Evolutionary conservation across 768 basidiomycete genomes (phyloP).

Genomic region (Serendipita sp.): DNA sequence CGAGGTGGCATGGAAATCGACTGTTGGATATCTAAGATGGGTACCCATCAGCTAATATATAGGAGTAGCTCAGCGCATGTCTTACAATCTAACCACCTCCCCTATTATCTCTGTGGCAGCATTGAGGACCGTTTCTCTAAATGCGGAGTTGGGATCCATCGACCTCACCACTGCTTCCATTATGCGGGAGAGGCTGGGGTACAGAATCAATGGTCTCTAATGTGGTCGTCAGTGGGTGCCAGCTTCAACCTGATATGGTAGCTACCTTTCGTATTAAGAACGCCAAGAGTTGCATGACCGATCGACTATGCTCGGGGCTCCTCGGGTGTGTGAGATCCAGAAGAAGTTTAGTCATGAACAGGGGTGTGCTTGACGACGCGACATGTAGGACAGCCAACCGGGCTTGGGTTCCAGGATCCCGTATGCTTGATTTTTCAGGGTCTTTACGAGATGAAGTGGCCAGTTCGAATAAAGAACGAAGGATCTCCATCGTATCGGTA

Average conservation of each 20-base stretch:
- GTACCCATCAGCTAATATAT: neutral
- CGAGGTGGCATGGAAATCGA: constrained; percentile 79
- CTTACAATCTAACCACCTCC: constrained; percentile 84
- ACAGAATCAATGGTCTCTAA: constrained; percentile 74
- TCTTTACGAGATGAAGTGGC: constrained; percentile 61
- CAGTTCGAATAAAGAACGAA: constrained; percentile 67
- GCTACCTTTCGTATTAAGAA: constrained; percentile 72
- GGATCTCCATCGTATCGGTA: constrained; percentile 73
- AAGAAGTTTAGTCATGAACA: constrained; percentile 89
- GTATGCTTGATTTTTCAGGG: constrained; percentile 31
- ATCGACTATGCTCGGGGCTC: constrained; percentile 60
- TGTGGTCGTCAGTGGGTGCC: neutral
- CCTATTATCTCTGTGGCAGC: constrained; percentile 89
- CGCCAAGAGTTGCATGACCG: constrained; percentile 83
- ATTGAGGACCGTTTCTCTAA: constrained; percentile 72
- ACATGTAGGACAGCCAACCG: constrained; percentile 72
- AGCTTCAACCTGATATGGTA: neutral
- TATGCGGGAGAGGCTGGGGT: constrained; percentile 65
- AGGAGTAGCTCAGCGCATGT: neutral
- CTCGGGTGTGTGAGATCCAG: constrained; percentile 68
- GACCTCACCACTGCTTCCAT: constrained; percentile 95
- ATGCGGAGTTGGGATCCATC: constrained; percentile 70
- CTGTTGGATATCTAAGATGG: constrained; percentile 56
- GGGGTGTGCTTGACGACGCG: constrained; percentile 60
- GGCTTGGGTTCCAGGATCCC: constrained; percentile 62